Percentiles rank a stretch among this genome's conserved stretches.
These are phyloP conservation scores for Arthrobotrys iridis DNA, from an alignment of 2,329 filamentous ascomycete genomes.

Conservation along the genomic window DNA sequence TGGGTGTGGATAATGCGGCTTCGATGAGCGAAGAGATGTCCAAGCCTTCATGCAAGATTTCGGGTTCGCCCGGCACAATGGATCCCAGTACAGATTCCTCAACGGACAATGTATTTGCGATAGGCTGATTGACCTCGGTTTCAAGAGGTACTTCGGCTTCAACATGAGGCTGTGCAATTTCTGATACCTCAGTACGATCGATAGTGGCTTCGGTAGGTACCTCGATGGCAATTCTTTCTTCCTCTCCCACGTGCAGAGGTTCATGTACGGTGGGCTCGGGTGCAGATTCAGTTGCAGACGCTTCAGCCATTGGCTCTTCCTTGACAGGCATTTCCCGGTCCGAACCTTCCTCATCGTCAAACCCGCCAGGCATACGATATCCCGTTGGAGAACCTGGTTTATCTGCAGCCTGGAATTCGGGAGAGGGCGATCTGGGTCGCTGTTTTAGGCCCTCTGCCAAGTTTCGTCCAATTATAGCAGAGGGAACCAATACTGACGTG, in stretches of 20 bases:
- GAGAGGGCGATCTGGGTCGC: constrained; percentile 9
- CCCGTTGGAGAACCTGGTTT: constrained; percentile 23
- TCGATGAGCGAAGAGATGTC: constrained; percentile 47
- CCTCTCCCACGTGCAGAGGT: neutral
- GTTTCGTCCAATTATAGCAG: constrained; percentile 28
- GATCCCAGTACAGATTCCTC: constrained; percentile 15
- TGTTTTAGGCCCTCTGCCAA: constrained; percentile 26
- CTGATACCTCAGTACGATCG: neutral
- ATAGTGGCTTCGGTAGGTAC: neutral
- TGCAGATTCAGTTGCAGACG: constrained; percentile 1
- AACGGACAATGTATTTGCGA: neutral
- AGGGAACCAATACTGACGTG: constrained; percentile 49
- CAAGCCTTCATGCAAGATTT: constrained; percentile 5
- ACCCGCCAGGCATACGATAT: constrained; percentile 44
- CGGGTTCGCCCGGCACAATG: constrained; percentile 6
- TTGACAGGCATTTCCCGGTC: constrained; percentile 11
- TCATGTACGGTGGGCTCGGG: constrained; percentile 1
- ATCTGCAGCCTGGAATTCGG: constrained; percentile 26
- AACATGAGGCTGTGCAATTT: constrained; percentile 1
- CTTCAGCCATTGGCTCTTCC: constrained; percentile 10
- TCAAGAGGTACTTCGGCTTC: constrained; percentile 19
- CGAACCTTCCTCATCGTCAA: constrained; percentile 32
- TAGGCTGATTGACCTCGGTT: neutral
- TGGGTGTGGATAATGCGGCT: constrained; percentile 39
- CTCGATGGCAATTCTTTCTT: neutral